Conservation (phyloP, 2,329 filamentous ascomycete species). For the Exserohilum turcica region DNA sequence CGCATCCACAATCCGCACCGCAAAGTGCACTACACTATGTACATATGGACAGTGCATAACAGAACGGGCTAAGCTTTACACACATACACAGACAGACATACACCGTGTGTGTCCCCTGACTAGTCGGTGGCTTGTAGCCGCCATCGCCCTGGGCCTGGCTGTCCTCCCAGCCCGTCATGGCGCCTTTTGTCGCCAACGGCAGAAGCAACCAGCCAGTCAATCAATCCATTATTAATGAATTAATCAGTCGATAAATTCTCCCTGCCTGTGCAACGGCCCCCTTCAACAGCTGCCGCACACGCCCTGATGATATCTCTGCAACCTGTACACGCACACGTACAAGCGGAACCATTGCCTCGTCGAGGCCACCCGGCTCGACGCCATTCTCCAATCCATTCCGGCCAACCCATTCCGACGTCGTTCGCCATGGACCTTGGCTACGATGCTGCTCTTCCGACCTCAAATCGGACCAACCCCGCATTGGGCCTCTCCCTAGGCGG, state of each 20-base stretch:
- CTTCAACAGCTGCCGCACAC: background rate
- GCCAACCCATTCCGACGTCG: background rate
- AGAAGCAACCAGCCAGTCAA: background rate
- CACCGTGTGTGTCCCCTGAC: background rate
- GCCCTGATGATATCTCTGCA: background rate
- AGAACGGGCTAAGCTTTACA: background rate
- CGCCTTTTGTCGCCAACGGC: background rate
- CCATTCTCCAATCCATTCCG: background rate
- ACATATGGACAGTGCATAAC: background rate
- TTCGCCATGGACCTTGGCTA: background rate
- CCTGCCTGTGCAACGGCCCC: background rate
- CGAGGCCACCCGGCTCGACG: background rate
- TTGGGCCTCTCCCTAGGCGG: background rate
- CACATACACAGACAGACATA: too few species aligned
- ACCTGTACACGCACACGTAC: too few species aligned
- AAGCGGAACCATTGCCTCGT: slow-evolving; percentile 4
- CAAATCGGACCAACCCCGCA: slow-evolving; percentile 5
- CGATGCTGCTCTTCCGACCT: slow-evolving; percentile 1
- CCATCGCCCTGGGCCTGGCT: background rate
- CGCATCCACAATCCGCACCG: too few species aligned
- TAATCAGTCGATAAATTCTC: background rate
- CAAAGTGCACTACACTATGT: too few species aligned
- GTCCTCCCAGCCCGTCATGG: slow-evolving; percentile 1
- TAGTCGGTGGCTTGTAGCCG: background rate
- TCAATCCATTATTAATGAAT: background rate